Conservation (phyloP, 2,329 filamentous ascomycete species). For the Pseudogymnoascus sp. region DNA sequence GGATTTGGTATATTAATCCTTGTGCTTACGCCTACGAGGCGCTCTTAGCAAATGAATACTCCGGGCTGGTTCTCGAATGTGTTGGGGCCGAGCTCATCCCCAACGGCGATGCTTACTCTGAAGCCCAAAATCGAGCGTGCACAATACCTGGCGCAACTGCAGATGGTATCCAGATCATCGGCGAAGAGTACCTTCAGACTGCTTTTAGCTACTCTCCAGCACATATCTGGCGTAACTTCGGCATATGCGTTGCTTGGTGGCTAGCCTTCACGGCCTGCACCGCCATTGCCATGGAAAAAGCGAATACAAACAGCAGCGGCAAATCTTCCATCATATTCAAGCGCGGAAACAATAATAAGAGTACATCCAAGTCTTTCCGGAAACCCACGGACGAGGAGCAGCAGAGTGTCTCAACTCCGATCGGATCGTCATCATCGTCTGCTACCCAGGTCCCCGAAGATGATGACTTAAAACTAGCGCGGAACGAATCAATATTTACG, state of each 20-base stretch:
- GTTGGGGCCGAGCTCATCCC: constrained; percentile 43
- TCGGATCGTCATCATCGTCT: constrained; percentile 9
- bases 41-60: constrained; percentile 63
- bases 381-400: neutral
- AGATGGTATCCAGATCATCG: constrained; percentile 41
- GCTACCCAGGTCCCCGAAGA: constrained; percentile 10
- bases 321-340: constrained; percentile 40
- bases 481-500: constrained; percentile 61
- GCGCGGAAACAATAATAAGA: constrained; percentile 37
- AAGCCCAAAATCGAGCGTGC: constrained; percentile 40
- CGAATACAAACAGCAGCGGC: neutral
- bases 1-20: constrained; percentile 58
- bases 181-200: constrained; percentile 47
- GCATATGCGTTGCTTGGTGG: constrained; percentile 57
- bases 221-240: constrained; percentile 52
- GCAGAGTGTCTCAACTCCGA: constrained; percentile 14
- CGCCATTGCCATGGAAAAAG: constrained; percentile 33
- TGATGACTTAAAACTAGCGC: constrained; percentile 38
- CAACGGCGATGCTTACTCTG: constrained; percentile 38
- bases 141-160: constrained; percentile 44
- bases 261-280: constrained; percentile 41
- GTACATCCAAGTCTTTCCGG: constrained; percentile 16
- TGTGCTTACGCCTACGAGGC: constrained; percentile 62
- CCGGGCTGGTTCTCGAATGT: constrained; percentile 44
- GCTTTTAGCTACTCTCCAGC: constrained; percentile 44